A percentile compares a stretch with the other conserved stretches of the same genome.
Evolutionary conservation across 805 yeast species (phyloP).

Genomic region (Phaffomyces antillensis): DNA sequence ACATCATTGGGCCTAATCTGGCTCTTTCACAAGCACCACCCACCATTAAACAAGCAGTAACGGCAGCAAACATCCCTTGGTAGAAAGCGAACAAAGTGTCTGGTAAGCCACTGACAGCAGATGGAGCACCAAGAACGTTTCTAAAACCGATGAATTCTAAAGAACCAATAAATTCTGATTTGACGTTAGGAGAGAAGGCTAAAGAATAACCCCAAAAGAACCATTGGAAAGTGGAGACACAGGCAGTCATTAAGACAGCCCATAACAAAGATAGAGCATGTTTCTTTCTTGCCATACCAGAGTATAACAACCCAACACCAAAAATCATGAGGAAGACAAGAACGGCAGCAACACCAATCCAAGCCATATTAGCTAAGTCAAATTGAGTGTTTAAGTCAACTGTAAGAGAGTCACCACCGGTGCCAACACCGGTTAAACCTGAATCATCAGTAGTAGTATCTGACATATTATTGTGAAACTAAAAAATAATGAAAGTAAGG

Average conservation of each 20-base stretch:
- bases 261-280: conserved; percentile 91
- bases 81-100: conserved; percentile 83
- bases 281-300: conserved; percentile 89
- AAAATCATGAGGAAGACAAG: conserved; percentile 95
- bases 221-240: conserved; percentile 88
- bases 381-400: conserved; percentile 65
- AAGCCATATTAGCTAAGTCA: conserved; percentile 72
- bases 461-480: neutral
- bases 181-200: conserved; percentile 63
- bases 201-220: conserved; percentile 97
- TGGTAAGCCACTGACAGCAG: conserved; percentile 60
- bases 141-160: conserved; percentile 72
- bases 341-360: conserved; percentile 68
- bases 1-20: conserved; percentile 93
- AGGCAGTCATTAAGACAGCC: conserved; percentile 73
- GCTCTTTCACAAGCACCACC: conserved; percentile 99
- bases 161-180: conserved; percentile 67
- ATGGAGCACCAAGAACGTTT: conserved; percentile 75
- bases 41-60: conserved; percentile 86
- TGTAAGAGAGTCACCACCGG: conserved; percentile 75
- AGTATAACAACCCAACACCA: conserved; percentile 87
- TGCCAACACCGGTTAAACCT: conserved; percentile 49
- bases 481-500: neutral
- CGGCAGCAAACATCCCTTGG: conserved; percentile 95
- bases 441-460: neutral